A percentile compares a stretch with the other conserved stretches of the same genome.
Evolutionary conservation across 1,139 yeast species (phyloP).

Genomic region (Hansenula lynferdii): DNA sequence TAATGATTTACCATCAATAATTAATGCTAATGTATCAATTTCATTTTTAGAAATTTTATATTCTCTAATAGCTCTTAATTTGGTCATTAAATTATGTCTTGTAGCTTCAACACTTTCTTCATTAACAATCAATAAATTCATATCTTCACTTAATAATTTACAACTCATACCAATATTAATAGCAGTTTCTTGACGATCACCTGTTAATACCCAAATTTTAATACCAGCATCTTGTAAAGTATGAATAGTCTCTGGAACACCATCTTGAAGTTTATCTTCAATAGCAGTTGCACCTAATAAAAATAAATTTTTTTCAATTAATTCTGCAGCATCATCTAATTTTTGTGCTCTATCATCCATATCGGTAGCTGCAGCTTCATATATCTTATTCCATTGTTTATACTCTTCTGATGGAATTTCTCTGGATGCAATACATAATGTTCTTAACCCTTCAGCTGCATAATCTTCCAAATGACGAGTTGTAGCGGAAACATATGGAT

Average conservation of each 20-base stretch:
- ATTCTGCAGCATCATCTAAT: slow-evolving; percentile 79
- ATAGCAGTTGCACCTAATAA: slow-evolving; percentile 96
- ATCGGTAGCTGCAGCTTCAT: slow-evolving; percentile 80
- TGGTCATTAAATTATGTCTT: slow-evolving; percentile 62
- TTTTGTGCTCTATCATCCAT: slow-evolving; percentile 68
- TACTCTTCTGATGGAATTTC: slow-evolving; percentile 80
- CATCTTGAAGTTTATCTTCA: slow-evolving; percentile 96
- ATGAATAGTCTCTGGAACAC: slow-evolving; percentile 96
- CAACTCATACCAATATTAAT: slow-evolving; percentile 98
- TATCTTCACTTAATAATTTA: slow-evolving; percentile 88
- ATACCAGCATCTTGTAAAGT: slow-evolving; percentile 95
- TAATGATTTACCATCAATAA: slow-evolving; percentile 91
- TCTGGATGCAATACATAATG: slow-evolving; percentile 87
- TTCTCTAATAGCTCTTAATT: slow-evolving; percentile 67
- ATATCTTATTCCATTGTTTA: slow-evolving; percentile 49
- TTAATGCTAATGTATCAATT: slow-evolving; percentile 77
- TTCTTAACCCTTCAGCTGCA: slow-evolving; percentile 94
- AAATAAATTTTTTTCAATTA: slow-evolving; percentile 75
- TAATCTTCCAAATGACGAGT: slow-evolving; percentile 89
- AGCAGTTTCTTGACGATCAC: slow-evolving; percentile 99
- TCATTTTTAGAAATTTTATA: slow-evolving; percentile 64
- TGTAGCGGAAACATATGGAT: slow-evolving; percentile 79
- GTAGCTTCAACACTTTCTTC: slow-evolving; percentile 81
- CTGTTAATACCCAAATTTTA: slow-evolving; percentile 96
- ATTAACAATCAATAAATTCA: slow-evolving; percentile 86